These are phyloP conservation scores for Catharanthus roseus DNA, from an alignment of 257 asterid species.

Conservation along the genomic window DNA sequence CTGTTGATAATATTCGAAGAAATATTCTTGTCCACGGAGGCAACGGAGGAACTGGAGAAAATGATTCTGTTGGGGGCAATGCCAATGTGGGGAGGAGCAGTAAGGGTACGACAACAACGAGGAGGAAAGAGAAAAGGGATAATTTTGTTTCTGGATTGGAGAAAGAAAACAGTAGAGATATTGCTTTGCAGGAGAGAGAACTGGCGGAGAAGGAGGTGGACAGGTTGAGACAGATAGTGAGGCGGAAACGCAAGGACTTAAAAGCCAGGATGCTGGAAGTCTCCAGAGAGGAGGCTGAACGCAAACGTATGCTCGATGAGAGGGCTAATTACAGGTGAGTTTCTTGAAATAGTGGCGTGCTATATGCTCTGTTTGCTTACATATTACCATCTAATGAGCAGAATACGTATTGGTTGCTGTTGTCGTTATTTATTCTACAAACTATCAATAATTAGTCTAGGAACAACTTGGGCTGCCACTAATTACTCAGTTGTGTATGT, in stretches of 20 bases:
- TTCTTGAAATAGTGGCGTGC: neutral
- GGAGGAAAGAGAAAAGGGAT: conserved; percentile 52
- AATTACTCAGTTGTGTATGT: neutral
- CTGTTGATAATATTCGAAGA: conserved; percentile 78
- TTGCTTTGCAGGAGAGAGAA: conserved; percentile 89
- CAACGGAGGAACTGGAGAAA: conserved; percentile 14
- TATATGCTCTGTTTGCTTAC: neutral
- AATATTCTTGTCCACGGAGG: conserved; percentile 87
- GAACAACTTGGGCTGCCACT: neutral
- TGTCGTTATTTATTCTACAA: neutral
- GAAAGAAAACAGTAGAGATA: conserved; percentile 59
- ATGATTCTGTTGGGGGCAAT: conserved; percentile 28
- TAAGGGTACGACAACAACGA: conserved; percentile 27
- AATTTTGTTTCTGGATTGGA: conserved; percentile 20
- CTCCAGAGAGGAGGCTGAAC: conserved; percentile 92
- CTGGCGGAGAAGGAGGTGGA: conserved; percentile 97
- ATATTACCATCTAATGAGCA: neutral
- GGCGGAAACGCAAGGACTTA: conserved; percentile 93
- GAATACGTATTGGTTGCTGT: neutral
- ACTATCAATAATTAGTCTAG: neutral
- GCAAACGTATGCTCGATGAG: conserved; percentile 90
- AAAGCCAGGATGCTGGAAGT: conserved; percentile 92
- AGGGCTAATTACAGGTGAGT: conserved; percentile 80
- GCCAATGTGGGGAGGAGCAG: conserved; percentile 20
- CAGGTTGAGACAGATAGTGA: conserved; percentile 85